Base-by-base conservation (phyloP, 2,329 filamentous ascomycete species). In the Apiospora kogelbergensis region DNA sequence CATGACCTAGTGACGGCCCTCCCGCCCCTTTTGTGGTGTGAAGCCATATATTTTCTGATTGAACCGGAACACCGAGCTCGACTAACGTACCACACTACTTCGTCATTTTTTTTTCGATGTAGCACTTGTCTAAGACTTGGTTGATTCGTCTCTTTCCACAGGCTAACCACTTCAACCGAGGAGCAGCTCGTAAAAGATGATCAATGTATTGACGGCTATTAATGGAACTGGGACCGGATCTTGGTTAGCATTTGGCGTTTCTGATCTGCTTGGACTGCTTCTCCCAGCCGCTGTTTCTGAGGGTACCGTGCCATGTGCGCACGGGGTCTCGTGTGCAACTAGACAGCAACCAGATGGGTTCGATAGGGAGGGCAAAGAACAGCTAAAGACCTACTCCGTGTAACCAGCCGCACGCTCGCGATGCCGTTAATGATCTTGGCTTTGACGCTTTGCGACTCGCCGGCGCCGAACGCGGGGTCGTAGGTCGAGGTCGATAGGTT, bases 361-460 rank as follows among this genome's bases (percentile, higher is more conserved):
- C n/a, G 17, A 30, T 67, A 44, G 42, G 60, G 45, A 60, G 6
- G 37, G 26, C 67, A 67, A n/a, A 33, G 67, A n/a, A 45, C 7
- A 46, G 44, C 37, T n/a, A 10, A 42, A 15, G 53, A 88, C 91
- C 70, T 87, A 98, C 95, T 94, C 84, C 95, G 89, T 93, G 97
- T 97, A 68, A 98, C 84, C 69, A 93, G 97, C 80, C 95, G 87
- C 74, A 98, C 91, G 76, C 93, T 96, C 44, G 93, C 93, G 73
- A 98, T 96, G 76, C 98, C 82, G 79, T 97, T 94, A 76, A 98
- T 91, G 53, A 95, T 86, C 80, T 96, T 96, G 66, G 91, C 91
- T 81, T 96, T 95, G 76, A 97, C 86, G 81, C 93, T 95, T 70
- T 78, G 76, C 72, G 90, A 87, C 74, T 93, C 92, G 76, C 86